Evolutionary conservation across 441 rosid species (phyloP).

Genomic region (Croton laevigatus): DNA sequence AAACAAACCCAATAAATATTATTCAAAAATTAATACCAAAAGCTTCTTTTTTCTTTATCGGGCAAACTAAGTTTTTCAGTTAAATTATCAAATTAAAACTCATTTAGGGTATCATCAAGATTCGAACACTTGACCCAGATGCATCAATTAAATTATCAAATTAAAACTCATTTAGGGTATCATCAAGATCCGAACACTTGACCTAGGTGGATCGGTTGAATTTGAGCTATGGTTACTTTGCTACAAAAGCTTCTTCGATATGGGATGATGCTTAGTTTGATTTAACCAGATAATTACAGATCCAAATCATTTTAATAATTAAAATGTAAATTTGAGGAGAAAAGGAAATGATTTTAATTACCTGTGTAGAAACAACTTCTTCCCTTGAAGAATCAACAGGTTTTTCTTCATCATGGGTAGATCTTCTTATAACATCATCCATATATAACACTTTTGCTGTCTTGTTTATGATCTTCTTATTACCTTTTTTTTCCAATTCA

Average conservation of each 20-base stretch:
- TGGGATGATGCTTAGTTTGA: background rate
- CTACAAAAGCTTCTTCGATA: background rate
- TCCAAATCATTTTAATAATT: background rate
- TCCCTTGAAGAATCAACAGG: conserved; percentile 20
- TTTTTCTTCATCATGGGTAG: conserved; percentile 36
- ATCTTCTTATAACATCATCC: conserved; percentile 16
- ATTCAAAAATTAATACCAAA: background rate
- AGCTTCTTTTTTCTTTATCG: background rate
- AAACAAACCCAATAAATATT: background rate
- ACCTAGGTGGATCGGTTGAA: no score
- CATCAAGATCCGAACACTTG: no score
- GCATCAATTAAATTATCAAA: no score
- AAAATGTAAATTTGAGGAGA: background rate
- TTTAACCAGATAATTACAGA: background rate
- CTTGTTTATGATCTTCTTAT: conserved; percentile 9
- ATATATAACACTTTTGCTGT: conserved; percentile 4
- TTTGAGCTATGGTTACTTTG: no score
- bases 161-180: no score
- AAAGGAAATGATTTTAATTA: background rate
- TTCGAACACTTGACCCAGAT: no score
- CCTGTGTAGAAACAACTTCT: conserved; percentile 24
- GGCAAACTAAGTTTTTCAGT: no score
- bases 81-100: no score
- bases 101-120: no score
- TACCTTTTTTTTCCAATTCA: conserved; percentile 19